Evolutionary conservation across 345 rosid species (phyloP).

Genomic region (Lepidium aucheri): DNA sequence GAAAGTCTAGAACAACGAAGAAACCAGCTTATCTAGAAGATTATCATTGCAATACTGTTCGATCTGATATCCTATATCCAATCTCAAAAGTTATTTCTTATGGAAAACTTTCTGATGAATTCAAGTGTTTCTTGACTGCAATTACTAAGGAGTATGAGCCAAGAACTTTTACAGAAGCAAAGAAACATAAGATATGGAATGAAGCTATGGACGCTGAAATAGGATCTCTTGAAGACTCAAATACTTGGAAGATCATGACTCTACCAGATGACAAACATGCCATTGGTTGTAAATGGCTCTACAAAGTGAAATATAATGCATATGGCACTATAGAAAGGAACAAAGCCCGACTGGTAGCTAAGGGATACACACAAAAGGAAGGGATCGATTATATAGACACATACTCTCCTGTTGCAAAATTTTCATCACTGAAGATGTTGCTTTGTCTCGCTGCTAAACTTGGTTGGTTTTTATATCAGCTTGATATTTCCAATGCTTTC

Average conservation of each 20-base stretch:
- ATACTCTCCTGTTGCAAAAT: background rate
- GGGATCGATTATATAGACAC: background rate
- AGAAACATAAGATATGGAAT: background rate
- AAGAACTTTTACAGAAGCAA: background rate
- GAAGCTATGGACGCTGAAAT: background rate
- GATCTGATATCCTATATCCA: no score
- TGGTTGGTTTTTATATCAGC: background rate
- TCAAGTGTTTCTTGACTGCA: no score
- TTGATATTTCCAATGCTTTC: background rate
- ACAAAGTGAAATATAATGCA: background rate
- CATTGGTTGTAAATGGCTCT: background rate
- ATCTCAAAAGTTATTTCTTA: no score
- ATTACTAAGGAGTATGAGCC: no score
- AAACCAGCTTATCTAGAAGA: no score
- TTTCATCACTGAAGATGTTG: background rate
- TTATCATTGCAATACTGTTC: no score
- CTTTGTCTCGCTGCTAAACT: background rate
- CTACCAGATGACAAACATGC: background rate
- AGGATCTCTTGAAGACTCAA: background rate
- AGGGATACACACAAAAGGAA: background rate
- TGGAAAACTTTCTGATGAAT: no score
- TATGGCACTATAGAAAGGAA: background rate
- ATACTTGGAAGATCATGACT: background rate
- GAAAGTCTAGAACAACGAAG: no score
- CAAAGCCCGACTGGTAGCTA: background rate